Conservation (phyloP, 2,329 filamentous ascomycete genomes). For the Fusarium sublunatum region DNA sequence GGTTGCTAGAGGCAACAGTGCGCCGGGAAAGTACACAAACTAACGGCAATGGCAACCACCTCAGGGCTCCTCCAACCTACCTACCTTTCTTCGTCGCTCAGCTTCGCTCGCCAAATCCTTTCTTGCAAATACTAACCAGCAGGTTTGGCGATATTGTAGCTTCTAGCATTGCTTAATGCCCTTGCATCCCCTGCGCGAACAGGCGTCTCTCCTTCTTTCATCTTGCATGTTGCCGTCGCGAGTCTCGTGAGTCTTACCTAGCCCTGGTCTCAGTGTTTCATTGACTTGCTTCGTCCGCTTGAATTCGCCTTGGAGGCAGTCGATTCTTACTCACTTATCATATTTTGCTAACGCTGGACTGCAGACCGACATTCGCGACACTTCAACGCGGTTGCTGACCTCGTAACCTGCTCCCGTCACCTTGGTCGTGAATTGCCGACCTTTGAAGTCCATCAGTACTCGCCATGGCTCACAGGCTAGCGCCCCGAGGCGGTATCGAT, state of each 20-base stretch:
- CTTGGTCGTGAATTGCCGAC: slow-evolving; percentile 9
- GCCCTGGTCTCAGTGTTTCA: slow-evolving; percentile 2
- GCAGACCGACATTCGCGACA: slow-evolving; percentile 33
- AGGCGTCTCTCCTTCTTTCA: slow-evolving; percentile 29
- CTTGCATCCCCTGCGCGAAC: slow-evolving; percentile 17
- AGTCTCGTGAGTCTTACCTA: slow-evolving; percentile 42
- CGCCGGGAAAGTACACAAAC: slow-evolving; percentile 52
- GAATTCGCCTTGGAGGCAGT: background rate
- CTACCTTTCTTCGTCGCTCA: slow-evolving; percentile 26
- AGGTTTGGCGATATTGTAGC: slow-evolving; percentile 24
- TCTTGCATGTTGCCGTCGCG: slow-evolving; percentile 46
- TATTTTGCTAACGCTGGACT: slow-evolving; percentile 14
- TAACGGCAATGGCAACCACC: slow-evolving; percentile 37
- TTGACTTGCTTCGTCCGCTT: slow-evolving; percentile 17
- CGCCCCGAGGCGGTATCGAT: slow-evolving; percentile 62
- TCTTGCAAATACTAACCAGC: slow-evolving; percentile 42
- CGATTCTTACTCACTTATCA: background rate
- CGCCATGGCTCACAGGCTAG: slow-evolving; percentile 62
- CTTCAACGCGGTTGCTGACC: slow-evolving; percentile 31
- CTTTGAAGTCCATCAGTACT: slow-evolving; percentile 3
- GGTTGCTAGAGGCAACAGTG: slow-evolving; percentile 51
- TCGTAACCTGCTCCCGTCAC: slow-evolving; percentile 19
- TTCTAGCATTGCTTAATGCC: slow-evolving; percentile 48
- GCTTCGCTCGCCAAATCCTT: slow-evolving; percentile 32
- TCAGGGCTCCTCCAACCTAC: slow-evolving; percentile 24